Conservation (phyloP, 2,329 filamentous ascomycete species). For the Orbilia javanica region DNA sequence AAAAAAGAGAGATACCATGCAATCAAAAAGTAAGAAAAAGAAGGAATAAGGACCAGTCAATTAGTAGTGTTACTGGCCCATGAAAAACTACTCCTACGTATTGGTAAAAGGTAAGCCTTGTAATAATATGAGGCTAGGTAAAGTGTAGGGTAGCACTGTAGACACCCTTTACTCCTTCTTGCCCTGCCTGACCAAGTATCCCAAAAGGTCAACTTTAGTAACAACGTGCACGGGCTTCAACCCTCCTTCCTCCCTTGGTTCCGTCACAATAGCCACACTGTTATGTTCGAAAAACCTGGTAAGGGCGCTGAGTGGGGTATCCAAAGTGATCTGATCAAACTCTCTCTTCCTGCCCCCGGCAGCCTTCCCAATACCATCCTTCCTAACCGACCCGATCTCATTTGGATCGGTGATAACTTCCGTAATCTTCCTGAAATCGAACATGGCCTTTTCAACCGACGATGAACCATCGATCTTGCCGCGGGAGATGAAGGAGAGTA, state of each 20-base stretch:
- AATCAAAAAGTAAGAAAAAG: background rate
- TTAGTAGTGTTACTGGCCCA: too few relatives aligned
- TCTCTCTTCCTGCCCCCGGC: constrained; percentile 71
- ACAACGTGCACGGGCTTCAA: constrained; percentile 88
- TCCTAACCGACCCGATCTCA: constrained; percentile 69
- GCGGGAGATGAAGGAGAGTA: constrained; percentile 88
- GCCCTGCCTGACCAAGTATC: constrained; percentile 83
- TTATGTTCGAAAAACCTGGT: constrained; percentile 99
- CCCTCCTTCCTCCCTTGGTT: constrained; percentile 72
- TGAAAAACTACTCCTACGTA: background rate
- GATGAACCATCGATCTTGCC: constrained; percentile 81
- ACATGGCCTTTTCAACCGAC: constrained; percentile 91
- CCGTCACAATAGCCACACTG: constrained; percentile 92
- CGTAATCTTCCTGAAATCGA: constrained; percentile 87
- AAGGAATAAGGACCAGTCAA: background rate
- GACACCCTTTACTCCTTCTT: constrained; percentile 61
- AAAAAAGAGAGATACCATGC: background rate
- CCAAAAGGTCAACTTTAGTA: constrained; percentile 95
- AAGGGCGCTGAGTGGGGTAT: constrained; percentile 84
- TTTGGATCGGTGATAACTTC: constrained; percentile 92
- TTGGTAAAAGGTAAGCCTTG: too few relatives aligned
- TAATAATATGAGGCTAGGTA: too few relatives aligned
- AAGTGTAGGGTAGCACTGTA: too few relatives aligned
- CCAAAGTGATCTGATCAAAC: constrained; percentile 93
- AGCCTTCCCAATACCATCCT: constrained; percentile 54